These are phyloP conservation scores for Mycena maculata DNA, from an alignment of 768 basidiomycete genomes.

Conservation along the genomic window DNA sequence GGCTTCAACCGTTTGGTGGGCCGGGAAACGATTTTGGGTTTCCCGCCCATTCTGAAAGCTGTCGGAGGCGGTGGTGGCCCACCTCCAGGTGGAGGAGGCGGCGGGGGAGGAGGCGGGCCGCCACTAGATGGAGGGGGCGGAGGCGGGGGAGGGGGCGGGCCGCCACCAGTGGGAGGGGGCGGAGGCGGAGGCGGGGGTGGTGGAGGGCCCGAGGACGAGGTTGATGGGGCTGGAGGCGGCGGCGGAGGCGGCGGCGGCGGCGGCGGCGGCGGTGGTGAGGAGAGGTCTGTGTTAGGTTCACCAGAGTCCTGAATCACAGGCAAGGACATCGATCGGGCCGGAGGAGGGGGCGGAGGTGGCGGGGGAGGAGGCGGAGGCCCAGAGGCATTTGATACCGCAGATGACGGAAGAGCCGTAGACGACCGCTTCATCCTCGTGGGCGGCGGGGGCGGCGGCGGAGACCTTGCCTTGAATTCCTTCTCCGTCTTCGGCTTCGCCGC, in stretches of 20 bases:
- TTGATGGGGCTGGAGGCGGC: slow-evolving; percentile 38
- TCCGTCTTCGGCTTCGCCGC: slow-evolving; percentile 69
- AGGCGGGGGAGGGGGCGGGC: slow-evolving; percentile 51
- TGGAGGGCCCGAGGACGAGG: slow-evolving; percentile 42
- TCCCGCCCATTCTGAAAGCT: slow-evolving; percentile 47
- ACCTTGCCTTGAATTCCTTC: slow-evolving; percentile 73
- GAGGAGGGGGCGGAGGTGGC: slow-evolving; percentile 39
- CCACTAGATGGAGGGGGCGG: slow-evolving; percentile 40
- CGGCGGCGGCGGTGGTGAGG: slow-evolving; percentile 39
- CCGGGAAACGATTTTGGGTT: slow-evolving; percentile 48
- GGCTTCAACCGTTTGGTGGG: slow-evolving; percentile 78
- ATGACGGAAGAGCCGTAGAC: slow-evolving; percentile 22
- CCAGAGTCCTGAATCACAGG: slow-evolving; percentile 24
- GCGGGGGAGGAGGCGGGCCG: slow-evolving; percentile 51
- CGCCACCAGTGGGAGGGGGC: too few species aligned
- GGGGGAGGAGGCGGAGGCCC: slow-evolving; percentile 36
- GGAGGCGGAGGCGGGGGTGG: slow-evolving; percentile 50
- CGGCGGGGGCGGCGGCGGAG: slow-evolving; percentile 43
- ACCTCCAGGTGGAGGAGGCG: slow-evolving; percentile 43
- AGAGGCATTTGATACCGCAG: slow-evolving; percentile 17
- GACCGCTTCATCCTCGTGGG: slow-evolving; percentile 49
- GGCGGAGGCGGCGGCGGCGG: slow-evolving; percentile 36
- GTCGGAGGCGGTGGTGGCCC: slow-evolving; percentile 43
- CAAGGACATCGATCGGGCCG: slow-evolving; percentile 38
- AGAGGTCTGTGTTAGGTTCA: slow-evolving; percentile 5